These are phyloP conservation scores for Neonectria magnoliae DNA, from an alignment of 2,329 filamentous ascomycete species.

Conservation along the genomic window DNA sequence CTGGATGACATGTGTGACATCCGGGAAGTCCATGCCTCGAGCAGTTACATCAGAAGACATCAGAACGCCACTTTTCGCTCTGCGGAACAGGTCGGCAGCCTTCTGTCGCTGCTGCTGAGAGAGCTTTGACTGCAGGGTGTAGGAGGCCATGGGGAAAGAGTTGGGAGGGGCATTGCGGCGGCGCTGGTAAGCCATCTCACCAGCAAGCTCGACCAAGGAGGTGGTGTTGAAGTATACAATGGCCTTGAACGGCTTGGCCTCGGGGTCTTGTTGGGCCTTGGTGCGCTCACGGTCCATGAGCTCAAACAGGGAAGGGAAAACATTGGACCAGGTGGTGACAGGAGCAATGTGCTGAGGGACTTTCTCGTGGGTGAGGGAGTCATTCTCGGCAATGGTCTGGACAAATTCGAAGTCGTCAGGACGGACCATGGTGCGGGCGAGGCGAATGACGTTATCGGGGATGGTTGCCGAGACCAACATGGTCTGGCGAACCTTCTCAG, in stretches of 20 bases:
- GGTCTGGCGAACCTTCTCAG: constrained; percentile 79
- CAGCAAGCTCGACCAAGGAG: constrained; percentile 73
- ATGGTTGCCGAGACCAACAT: constrained; percentile 97
- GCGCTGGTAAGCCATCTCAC: constrained; percentile 59
- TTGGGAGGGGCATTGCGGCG: constrained; percentile 50
- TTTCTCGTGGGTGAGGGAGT: constrained; percentile 83
- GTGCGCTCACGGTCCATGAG: constrained; percentile 71
- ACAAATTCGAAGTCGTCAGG: constrained; percentile 85
- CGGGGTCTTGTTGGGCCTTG: constrained; percentile 51
- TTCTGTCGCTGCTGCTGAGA: constrained; percentile 74
- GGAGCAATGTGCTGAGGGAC: constrained; percentile 83
- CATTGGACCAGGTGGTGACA: constrained; percentile 76
- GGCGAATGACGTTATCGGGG: constrained; percentile 79
- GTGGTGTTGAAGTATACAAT: constrained; percentile 92
- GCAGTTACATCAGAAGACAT: constrained; percentile 85
- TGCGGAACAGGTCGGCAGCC: constrained; percentile 78
- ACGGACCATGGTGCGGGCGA: constrained; percentile 83
- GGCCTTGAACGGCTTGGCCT: constrained; percentile 82
- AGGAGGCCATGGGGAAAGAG: constrained; percentile 52
- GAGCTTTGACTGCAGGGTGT: constrained; percentile 79
- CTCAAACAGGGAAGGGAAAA: constrained; percentile 81
- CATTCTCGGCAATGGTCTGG: constrained; percentile 85
- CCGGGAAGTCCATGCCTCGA: constrained; percentile 84
- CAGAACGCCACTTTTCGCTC: constrained; percentile 69
- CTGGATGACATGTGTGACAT: constrained; percentile 83